phyloP scores from a whole-genome alignment of 495 filamentous ascomycete species.

The Umbilicaria muhlenbergii region DNA sequence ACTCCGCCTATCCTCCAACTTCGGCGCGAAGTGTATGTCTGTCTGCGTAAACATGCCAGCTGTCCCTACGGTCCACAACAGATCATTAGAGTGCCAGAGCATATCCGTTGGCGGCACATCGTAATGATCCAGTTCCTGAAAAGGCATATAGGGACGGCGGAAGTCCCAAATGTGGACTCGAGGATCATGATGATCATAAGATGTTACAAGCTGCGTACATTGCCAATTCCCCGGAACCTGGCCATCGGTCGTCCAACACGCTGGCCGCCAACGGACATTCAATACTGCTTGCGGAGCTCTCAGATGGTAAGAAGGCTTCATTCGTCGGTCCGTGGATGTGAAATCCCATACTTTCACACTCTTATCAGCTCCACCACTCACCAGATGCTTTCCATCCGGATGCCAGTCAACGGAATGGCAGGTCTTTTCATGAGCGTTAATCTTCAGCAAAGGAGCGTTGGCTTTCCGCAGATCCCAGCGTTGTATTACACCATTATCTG shows the following conservation, averaged over 20 bases:
- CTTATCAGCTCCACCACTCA: conserved; percentile 69
- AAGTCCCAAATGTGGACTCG: conserved; percentile 86
- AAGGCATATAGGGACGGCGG: conserved; percentile 70
- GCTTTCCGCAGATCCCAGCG: conserved; percentile 52
- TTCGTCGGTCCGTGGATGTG: conserved; percentile 56
- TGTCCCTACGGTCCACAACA: conserved; percentile 81
- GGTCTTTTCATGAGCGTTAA: conserved; percentile 69
- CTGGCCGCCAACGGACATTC: conserved; percentile 74
- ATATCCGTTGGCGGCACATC: conserved; percentile 55
- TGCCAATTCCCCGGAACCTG: conserved; percentile 48
- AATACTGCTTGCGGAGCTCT: conserved; percentile 53
- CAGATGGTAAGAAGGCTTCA: conserved; percentile 51
- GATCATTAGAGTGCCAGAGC: conserved; percentile 79
- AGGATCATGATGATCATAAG: conserved; percentile 50
- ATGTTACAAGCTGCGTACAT: conserved; percentile 52
- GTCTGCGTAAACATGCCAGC: conserved; percentile 77
- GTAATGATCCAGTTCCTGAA: conserved; percentile 68
- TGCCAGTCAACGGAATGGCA: conserved; percentile 89
- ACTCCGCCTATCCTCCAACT: conserved; percentile 26
- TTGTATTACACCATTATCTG: conserved; percentile 68
- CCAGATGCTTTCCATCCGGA: conserved; percentile 78
- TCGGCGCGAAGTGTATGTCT: conserved; percentile 67
- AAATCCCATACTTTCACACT: conserved; percentile 91
- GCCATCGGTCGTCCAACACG: conserved; percentile 52
- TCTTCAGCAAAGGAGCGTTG: conserved; percentile 46